Evolutionary conservation across 768 basidiomycete species (phyloP).

Genomic region (Tephrocybe sp.): DNA sequence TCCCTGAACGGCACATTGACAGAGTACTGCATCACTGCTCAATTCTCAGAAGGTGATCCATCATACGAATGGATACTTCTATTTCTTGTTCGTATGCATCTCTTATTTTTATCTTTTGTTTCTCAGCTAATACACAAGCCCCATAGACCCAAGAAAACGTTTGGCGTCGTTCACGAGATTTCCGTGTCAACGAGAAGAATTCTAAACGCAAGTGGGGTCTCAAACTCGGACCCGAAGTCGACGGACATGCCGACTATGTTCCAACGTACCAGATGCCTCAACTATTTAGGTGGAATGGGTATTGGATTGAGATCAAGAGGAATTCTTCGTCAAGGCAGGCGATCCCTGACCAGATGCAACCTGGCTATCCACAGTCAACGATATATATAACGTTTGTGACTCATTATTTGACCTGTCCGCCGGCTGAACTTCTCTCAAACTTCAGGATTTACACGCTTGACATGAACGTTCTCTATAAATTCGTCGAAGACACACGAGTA

Average conservation of each 20-base stretch:
- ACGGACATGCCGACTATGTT: conserved; percentile 36
- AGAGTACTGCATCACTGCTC: conserved; percentile 45
- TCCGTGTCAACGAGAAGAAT: conserved; percentile 36
- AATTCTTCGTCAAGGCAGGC: conserved; percentile 13
- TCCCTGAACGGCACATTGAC: background rate
- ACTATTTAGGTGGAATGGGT: conserved; percentile 39
- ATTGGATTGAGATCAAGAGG: conserved; percentile 37
- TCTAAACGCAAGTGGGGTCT: conserved; percentile 39
- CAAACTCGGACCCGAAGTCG: conserved; percentile 19
- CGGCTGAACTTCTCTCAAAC: background rate
- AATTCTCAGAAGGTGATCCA: conserved; percentile 45
- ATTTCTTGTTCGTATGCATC: conserved; percentile 36
- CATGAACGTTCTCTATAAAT: conserved; percentile 29
- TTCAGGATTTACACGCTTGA: conserved; percentile 39
- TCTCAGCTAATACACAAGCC: background rate
- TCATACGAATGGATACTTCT: conserved; percentile 48
- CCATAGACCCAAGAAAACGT: conserved; percentile 41
- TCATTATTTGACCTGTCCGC: background rate
- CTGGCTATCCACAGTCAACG: conserved; percentile 14
- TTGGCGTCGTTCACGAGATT: conserved; percentile 41
- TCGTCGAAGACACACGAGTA: conserved; percentile 34
- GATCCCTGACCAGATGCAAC: conserved; percentile 12
- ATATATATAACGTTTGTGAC: conserved; percentile 29
- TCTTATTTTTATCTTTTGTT: background rate
- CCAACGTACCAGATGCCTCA: conserved; percentile 38